These are phyloP conservation scores for Talaromyces sp. DNA, from an alignment of 2,329 filamentous ascomycete genomes.

Conservation along the genomic window DNA sequence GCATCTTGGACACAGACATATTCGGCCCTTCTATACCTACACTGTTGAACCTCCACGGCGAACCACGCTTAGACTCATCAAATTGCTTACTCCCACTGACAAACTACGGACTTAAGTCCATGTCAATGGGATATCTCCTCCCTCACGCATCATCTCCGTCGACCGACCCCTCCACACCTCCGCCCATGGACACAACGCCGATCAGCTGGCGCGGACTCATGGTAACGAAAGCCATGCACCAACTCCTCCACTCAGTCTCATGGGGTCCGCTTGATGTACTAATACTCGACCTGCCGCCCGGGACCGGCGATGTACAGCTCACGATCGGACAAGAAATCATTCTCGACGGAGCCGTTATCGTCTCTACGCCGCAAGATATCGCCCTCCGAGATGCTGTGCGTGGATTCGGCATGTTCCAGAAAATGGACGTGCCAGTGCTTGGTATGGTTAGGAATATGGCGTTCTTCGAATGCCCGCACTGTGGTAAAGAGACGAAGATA, in stretches of 20 bases:
- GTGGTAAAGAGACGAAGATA: conserved; percentile 65
- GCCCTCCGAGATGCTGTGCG: conserved; percentile 87
- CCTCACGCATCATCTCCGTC: conserved; percentile 23
- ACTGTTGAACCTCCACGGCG: conserved; percentile 72
- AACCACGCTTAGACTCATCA: conserved; percentile 71
- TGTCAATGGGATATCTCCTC: conserved; percentile 97
- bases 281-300: conserved; percentile 85
- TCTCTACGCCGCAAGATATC: conserved; percentile 90
- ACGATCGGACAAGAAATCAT: conserved; percentile 93
- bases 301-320: conserved; percentile 91
- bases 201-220: conserved; percentile 95
- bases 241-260: conserved; percentile 89
- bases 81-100: conserved; percentile 72
- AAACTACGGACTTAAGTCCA: conserved; percentile 93
- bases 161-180: conserved; percentile 18
- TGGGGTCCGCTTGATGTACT: conserved; percentile 87
- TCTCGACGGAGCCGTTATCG: conserved; percentile 76
- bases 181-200: conserved; percentile 53
- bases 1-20: conserved; percentile 92
- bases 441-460: conserved; percentile 93
- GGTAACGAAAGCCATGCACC: conserved; percentile 95
- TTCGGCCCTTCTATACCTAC: conserved; percentile 95
- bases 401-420: conserved; percentile 88
- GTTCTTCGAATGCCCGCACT: conserved; percentile 73
- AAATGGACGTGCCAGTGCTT: conserved; percentile 68